These are phyloP conservation scores for Calonectria honghensis DNA, from an alignment of 2,329 filamentous ascomycete species.

Conservation along the genomic window DNA sequence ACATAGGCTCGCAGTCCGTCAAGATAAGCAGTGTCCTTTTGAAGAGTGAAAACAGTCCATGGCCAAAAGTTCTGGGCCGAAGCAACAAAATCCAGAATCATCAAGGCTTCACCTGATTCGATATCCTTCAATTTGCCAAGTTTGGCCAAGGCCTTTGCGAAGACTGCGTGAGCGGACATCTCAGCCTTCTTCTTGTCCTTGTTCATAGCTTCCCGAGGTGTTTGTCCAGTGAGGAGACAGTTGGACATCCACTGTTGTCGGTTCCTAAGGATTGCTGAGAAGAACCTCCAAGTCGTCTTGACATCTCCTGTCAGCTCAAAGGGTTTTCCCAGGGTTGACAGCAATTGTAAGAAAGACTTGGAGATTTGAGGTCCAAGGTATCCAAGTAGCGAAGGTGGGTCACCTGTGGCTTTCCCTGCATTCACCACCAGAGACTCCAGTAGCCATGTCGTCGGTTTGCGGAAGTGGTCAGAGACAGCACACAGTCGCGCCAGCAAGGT, in stretches of 20 bases:
- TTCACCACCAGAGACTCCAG: slow-evolving; percentile 84
- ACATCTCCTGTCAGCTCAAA: slow-evolving; percentile 79
- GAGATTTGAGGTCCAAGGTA: slow-evolving; percentile 89
- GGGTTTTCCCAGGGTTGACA: slow-evolving; percentile 86
- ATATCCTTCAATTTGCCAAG: slow-evolving; percentile 80
- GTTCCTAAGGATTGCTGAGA: slow-evolving; percentile 89
- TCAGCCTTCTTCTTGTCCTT: slow-evolving; percentile 71
- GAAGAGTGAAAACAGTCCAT: slow-evolving; percentile 89
- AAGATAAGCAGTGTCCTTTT: slow-evolving; percentile 84
- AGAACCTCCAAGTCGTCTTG: slow-evolving; percentile 86
- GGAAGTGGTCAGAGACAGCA: slow-evolving; percentile 80
- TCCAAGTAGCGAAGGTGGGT: slow-evolving; percentile 95
- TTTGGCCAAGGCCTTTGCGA: slow-evolving; percentile 83
- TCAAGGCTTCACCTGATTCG: slow-evolving; percentile 79
- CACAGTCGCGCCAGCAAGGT: slow-evolving; percentile 86
- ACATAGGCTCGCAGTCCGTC: slow-evolving; percentile 83
- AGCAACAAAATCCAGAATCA: slow-evolving; percentile 90
- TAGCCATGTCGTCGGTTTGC: slow-evolving; percentile 78
- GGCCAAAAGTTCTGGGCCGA: slow-evolving; percentile 96
- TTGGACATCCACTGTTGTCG: slow-evolving; percentile 98
- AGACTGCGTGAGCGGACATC: slow-evolving; percentile 76
- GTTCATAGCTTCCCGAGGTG: slow-evolving; percentile 84
- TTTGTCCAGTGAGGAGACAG: slow-evolving; percentile 91
- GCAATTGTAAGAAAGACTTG: slow-evolving; percentile 86
- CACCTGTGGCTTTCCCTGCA: slow-evolving; percentile 78